A percentile compares a stretch with the other conserved stretches of the same genome.
These are phyloP conservation scores for Austroboletus niveus DNA, from an alignment of 1,284 basidiomycete genomes.

Conservation along the genomic window DNA sequence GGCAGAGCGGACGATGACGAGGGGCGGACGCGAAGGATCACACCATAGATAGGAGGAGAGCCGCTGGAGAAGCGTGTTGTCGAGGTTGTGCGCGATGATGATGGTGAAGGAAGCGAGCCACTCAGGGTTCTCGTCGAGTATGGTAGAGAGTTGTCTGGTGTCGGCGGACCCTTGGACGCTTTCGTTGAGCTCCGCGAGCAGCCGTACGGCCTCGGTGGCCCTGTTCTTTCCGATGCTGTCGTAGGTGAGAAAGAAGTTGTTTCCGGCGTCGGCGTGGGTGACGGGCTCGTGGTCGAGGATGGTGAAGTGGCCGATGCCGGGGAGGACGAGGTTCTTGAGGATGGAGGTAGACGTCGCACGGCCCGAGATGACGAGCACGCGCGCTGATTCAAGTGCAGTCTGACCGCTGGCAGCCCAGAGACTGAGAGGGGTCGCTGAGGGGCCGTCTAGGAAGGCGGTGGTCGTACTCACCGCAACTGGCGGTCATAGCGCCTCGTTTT, in stretches of 20 bases:
- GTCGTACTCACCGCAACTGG: constrained; percentile 70
- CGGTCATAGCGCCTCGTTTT: constrained; percentile 91
- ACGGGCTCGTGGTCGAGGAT: constrained; percentile 72
- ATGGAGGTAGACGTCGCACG: constrained; percentile 83
- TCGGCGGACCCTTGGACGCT: constrained; percentile 76
- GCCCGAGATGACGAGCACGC: constrained; percentile 78
- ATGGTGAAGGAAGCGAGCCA: constrained; percentile 68
- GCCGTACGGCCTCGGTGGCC: constrained; percentile 76
- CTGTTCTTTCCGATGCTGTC: constrained; percentile 77
- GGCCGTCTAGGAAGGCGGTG: neutral
- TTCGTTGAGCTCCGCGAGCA: constrained; percentile 87
- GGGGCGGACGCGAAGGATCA: constrained; percentile 53
- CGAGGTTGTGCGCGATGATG: constrained; percentile 82
- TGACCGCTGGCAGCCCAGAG: constrained; percentile 96
- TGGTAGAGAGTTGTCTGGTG: constrained; percentile 50
- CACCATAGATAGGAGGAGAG: constrained; percentile 72
- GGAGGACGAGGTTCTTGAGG: constrained; percentile 94
- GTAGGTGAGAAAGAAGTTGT: constrained; percentile 91
- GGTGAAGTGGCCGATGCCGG: constrained; percentile 90
- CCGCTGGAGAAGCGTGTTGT: constrained; percentile 51
- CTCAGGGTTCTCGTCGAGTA: constrained; percentile 54
- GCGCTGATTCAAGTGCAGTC: constrained; percentile 82
- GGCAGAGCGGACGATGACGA: constrained; percentile 77
- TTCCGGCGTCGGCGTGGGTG: constrained; percentile 78
- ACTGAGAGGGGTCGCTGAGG: constrained; percentile 40